These are phyloP conservation scores for Sonneratia caseolaris DNA, from an alignment of 345 rosid genomes.

Conservation along the genomic window DNA sequence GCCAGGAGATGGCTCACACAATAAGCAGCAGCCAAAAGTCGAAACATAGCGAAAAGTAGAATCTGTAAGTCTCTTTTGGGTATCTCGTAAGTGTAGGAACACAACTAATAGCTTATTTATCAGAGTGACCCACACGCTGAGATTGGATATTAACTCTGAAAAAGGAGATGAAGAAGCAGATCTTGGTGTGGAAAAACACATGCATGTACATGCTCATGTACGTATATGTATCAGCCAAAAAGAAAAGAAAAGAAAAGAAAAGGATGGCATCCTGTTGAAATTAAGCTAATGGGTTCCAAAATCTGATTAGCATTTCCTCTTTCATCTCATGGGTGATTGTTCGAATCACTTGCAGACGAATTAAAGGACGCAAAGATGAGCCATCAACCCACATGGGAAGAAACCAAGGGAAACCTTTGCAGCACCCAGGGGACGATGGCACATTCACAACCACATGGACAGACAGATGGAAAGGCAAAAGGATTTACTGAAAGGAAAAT, in stretches of 20 bases:
- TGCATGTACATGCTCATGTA: not conserved
- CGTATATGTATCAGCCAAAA: not conserved
- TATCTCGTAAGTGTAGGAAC: not conserved
- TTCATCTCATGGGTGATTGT: not conserved
- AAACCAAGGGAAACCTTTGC: too few relatives aligned
- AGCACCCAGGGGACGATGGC: not conserved
- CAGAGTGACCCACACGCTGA: not conserved
- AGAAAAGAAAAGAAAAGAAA: not conserved
- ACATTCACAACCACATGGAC: not conserved
- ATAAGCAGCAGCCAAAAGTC: not conserved
- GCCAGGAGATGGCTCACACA: too few relatives aligned
- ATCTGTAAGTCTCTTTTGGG: not conserved
- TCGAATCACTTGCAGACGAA: not conserved
- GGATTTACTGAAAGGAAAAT: too few relatives aligned
- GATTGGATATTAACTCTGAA: not conserved
- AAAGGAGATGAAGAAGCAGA: not conserved
- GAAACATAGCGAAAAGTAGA: not conserved
- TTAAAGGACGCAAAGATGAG: not conserved
- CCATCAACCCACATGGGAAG: too few relatives aligned
- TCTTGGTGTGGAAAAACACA: not conserved
- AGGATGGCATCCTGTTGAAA: not conserved
- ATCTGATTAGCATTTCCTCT: not conserved
- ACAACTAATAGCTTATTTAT: too few relatives aligned
- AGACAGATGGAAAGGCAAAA: not conserved
- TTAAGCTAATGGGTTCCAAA: not conserved